Evolutionary conservation across 768 basidiomycete species (phyloP).

Genomic region (Lactarius hatsudake): DNA sequence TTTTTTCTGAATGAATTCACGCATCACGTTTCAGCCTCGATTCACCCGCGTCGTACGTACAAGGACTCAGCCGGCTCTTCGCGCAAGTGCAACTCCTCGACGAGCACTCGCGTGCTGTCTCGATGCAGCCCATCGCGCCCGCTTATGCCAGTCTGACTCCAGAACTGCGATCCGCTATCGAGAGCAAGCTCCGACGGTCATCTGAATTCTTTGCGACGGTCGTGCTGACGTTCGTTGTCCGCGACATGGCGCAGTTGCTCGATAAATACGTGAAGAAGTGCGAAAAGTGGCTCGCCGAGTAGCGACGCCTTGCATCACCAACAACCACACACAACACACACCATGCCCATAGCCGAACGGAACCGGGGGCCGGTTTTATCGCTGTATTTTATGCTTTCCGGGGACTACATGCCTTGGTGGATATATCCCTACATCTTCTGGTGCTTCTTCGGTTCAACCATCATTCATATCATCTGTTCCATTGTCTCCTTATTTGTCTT

Average conservation of each 20-base stretch:
- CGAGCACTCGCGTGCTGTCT: slow-evolving; percentile 76
- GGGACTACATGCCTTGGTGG: slow-evolving; percentile 30
- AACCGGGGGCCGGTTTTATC: slow-evolving; percentile 17
- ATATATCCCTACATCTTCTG: slow-evolving; percentile 29
- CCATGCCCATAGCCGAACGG: slow-evolving; percentile 14
- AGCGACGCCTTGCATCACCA: slow-evolving; percentile 23
- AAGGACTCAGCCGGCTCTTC: slow-evolving; percentile 73
- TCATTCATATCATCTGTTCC: slow-evolving; percentile 21
- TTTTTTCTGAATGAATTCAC: slow-evolving; percentile 3
- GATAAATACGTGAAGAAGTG: slow-evolving; percentile 95
- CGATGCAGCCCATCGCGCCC: slow-evolving; percentile 62
- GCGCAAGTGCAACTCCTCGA: slow-evolving; percentile 75
- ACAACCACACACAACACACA: slow-evolving; percentile 1
- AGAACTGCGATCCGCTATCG: slow-evolving; percentile 61
- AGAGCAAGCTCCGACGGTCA: slow-evolving; percentile 71
- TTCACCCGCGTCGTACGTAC: slow-evolving; percentile 81
- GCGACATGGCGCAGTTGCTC: slow-evolving; percentile 78
- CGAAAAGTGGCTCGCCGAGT: slow-evolving; percentile 89
- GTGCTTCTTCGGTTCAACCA: slow-evolving; percentile 34
- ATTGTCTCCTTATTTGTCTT: slow-evolving; percentile 12
- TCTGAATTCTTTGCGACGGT: slow-evolving; percentile 93
- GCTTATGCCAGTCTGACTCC: slow-evolving; percentile 68
- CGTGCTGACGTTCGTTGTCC: slow-evolving; percentile 85
- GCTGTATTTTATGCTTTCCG: slow-evolving; percentile 36
- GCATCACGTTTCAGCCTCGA: slow-evolving; percentile 56